phyloP scores from a whole-genome alignment of 768 basidiomycete species.

The Tephrocybe sp. region DNA sequence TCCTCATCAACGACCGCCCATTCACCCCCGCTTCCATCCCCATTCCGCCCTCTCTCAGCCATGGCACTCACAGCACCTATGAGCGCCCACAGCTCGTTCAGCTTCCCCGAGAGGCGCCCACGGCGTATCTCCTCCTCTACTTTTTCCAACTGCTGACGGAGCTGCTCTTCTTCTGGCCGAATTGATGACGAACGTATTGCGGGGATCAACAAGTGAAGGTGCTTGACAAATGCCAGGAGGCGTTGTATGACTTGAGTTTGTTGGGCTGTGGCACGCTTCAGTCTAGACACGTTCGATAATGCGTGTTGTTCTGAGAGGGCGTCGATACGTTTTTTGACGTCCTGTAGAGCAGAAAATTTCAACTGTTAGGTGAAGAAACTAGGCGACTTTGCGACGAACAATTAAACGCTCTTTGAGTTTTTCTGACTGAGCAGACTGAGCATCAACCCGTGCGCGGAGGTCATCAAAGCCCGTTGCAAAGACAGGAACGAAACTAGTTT shows the following conservation, averaged over 20 bases:
- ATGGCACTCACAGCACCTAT: constrained; percentile 71
- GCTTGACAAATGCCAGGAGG: constrained; percentile 66
- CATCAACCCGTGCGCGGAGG: constrained; percentile 73
- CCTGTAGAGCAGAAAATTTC: constrained; percentile 29
- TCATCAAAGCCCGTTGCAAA: constrained; percentile 82
- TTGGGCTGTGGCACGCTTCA: constrained; percentile 56
- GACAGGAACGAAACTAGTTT: constrained; percentile 68
- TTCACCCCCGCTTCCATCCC: constrained; percentile 43
- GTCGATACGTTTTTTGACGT: constrained; percentile 64
- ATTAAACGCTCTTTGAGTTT: constrained; percentile 67
- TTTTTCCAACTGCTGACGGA: constrained; percentile 69
- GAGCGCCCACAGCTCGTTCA: constrained; percentile 85
- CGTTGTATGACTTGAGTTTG: constrained; percentile 74
- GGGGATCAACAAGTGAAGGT: constrained; percentile 78
- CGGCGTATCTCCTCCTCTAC: constrained; percentile 69
- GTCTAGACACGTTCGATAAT: constrained; percentile 64
- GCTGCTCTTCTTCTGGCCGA: constrained; percentile 74
- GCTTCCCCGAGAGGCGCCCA: constrained; percentile 64
- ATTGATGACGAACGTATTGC: constrained; percentile 72
- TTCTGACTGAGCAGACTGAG: constrained; percentile 63
- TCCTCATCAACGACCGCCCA: constrained; percentile 91
- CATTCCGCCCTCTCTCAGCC: constrained; percentile 46
- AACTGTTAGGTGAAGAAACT: not conserved
- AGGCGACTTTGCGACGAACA: too few species aligned
- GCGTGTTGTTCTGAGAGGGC: constrained; percentile 60